phyloP scores from a whole-genome alignment of 768 basidiomycete species.

The Rhizopogon salebrosus region DNA sequence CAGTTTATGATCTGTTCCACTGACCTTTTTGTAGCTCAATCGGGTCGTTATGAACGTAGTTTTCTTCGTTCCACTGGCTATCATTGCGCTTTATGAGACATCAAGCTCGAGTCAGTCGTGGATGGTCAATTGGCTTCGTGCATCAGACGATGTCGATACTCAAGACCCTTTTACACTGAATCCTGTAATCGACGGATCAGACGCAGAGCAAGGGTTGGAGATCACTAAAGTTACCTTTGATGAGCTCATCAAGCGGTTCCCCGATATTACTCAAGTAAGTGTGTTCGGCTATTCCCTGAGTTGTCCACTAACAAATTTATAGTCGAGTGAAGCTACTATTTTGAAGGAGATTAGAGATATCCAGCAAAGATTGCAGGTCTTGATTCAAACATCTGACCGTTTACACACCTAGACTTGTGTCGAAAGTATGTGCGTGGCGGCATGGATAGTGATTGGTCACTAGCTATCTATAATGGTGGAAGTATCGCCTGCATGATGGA shows the following conservation, averaged over 20 bases:
- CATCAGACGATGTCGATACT: conserved; percentile 52
- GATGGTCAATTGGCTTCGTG: conserved; percentile 64
- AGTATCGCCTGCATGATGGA: too few relatives aligned
- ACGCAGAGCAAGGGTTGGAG: conserved; percentile 46
- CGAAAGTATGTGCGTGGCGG: not conserved
- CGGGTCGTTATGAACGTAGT: conserved; percentile 68
- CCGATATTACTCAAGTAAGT: conserved; percentile 65
- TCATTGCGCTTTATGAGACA: conserved; percentile 71
- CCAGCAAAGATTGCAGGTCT: conserved; percentile 35
- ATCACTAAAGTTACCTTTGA: conserved; percentile 71
- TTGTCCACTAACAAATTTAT: not conserved
- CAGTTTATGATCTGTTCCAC: not conserved
- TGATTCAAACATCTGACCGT: conserved; percentile 32
- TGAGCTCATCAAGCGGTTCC: conserved; percentile 67
- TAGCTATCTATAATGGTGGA: not conserved
- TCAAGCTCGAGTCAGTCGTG: conserved; percentile 54
- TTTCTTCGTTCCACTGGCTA: conserved; percentile 76
- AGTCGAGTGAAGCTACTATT: conserved; percentile 72
- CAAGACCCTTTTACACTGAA: conserved; percentile 51
- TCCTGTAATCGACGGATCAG: conserved; percentile 54
- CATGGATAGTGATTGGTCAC: not conserved
- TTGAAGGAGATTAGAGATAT: conserved; percentile 58
- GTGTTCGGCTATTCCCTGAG: conserved; percentile 4
- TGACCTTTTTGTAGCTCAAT: conserved; percentile 50
- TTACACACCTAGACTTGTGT: conserved; percentile 12